Base-by-base conservation (phyloP, 768 basidiomycete species). In the Xerocomellus dryophilus region DNA sequence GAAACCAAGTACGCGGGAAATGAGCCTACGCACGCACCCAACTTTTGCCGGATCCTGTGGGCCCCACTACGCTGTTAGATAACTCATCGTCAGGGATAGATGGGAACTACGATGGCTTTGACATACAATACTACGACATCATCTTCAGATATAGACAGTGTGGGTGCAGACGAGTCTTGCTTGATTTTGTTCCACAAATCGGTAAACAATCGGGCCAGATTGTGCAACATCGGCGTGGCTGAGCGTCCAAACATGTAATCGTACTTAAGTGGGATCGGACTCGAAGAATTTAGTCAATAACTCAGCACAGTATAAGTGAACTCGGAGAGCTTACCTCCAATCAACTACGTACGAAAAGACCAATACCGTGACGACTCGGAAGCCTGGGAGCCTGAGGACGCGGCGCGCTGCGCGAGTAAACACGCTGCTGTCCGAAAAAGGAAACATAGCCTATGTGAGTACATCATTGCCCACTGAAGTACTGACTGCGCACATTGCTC, bases 51-150 rank as follows among this genome's bases (percentile, higher is more conserved):
- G 59, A 53, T 32, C 62, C 62, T 27, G 62, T 58, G 7, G 62
- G 59, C 0, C 62, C 62, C 7, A 60, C 31, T 29, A 60, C 50
- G 23, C 63, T 66, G 34, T 55, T 20, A 1, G 9, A 36, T 5
- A 9, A 18, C 0, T 17, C 32, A 17, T 36, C 4, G 15, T 53
- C 18, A 51, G 17, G 23, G 17, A 41, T 25, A 18, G 7, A 27
- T 11, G 5, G 15, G 6, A 44, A 39, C 1, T 4, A 23, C 1
- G 6, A 18, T 6, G 20, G 39, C 10, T 21, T 1, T n/a, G 5
- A 60, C 64, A 11, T 17, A 66, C 63, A 64, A 66, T 29, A 64
- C 29, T 4, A 63, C 61, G 8, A 66, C 45, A 29, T 66, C 63
- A 2, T 50, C 50, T 23, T 47, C n/a, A 23, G 52, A 60, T 54